A percentile compares a stretch with the other conserved stretches of the same genome.
Conservation (phyloP, 2,329 filamentous ascomycete genomes). For the Calonectria montana region DNA sequence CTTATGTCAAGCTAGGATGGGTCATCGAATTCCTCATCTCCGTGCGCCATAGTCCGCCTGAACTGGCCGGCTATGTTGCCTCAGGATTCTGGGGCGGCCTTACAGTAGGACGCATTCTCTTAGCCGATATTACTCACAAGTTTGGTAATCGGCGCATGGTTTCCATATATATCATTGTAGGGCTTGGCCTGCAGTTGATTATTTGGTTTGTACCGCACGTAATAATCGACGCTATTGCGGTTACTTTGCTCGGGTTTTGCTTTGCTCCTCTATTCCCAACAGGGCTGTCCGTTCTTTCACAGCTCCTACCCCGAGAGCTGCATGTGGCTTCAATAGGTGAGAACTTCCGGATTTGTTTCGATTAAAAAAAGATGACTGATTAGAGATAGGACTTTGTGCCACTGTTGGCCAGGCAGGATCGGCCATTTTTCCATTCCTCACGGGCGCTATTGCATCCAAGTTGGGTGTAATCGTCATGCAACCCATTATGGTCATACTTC, state of each 20-base stretch:
- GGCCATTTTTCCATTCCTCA: neutral
- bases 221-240: neutral
- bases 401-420: neutral
- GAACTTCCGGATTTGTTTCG: too few relatives aligned
- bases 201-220: conserved; percentile 13
- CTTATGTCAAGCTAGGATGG: neutral
- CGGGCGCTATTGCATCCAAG: neutral
- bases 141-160: conserved; percentile 8
- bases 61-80: neutral
- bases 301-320: neutral
- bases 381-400: neutral
- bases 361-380: neutral
- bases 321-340: neutral
- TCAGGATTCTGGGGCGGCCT: conserved; percentile 10
- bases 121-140: conserved; percentile 16
- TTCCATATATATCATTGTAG: conserved; percentile 4
- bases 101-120: neutral
- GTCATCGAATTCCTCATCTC: conserved; percentile 12
- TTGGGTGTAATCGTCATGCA: neutral
- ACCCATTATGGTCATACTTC: neutral
- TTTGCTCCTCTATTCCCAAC: conserved; percentile 9
- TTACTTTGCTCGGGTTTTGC: conserved; percentile 6
- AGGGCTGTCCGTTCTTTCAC: neutral
- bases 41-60: neutral
- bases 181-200: neutral